Conservation (phyloP, 306 rosid species). For the Inga laurina region DNA sequence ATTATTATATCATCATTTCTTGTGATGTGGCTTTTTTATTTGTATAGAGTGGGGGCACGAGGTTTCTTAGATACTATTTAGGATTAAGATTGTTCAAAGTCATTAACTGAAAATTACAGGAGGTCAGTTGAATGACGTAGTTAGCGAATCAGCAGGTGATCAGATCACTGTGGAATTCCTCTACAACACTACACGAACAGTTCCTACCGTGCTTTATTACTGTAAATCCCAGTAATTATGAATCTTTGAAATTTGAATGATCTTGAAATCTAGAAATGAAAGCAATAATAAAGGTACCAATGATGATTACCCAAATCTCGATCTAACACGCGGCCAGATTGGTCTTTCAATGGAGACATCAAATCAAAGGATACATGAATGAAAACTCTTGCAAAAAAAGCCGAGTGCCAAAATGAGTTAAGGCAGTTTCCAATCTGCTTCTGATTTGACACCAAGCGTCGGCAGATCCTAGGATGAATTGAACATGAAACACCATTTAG, state of each 20-base stretch:
- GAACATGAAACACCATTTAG: constrained; percentile 18
- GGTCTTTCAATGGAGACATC: background rate
- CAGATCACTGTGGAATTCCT: background rate
- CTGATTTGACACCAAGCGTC: constrained; percentile 33
- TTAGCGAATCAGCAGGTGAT: constrained; percentile 6
- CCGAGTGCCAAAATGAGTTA: constrained; percentile 21
- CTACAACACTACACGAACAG: background rate
- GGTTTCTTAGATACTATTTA: background rate
- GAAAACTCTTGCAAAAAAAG: background rate
- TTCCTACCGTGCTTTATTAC: background rate
- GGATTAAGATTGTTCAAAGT: background rate
- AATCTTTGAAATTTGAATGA: constrained; percentile 21
- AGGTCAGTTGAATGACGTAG: constrained; percentile 9
- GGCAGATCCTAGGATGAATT: constrained; percentile 34
- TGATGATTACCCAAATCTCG: constrained; percentile 11
- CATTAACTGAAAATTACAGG: background rate
- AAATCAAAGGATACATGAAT: constrained; percentile 15
- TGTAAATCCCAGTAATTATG: constrained; percentile 19
- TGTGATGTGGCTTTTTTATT: background rate
- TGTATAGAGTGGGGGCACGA: background rate
- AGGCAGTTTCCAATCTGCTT: background rate
- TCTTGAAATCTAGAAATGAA: background rate
- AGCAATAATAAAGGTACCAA: background rate
- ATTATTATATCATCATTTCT: background rate
- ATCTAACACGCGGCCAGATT: constrained; percentile 1